Base-by-base conservation (phyloP, 164 flowering plant species). In the Saururus chinensis region DNA sequence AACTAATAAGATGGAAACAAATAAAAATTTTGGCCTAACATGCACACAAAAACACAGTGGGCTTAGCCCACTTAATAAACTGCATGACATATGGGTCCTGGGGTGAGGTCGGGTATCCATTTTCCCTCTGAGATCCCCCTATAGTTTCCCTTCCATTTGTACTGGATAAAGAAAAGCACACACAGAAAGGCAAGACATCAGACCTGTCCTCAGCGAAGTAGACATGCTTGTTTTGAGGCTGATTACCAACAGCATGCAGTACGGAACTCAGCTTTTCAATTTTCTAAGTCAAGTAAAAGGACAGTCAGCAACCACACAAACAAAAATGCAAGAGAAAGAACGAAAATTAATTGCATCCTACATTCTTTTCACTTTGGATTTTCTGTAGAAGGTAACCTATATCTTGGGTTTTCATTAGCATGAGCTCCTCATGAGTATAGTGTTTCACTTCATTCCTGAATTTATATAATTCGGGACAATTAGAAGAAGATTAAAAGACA, bases 381-480 rank as follows among this genome's bases (percentile, higher is more conserved):
- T 83, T 85, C 77, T 92, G 98, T 58, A 80, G 77, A 62, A 92
- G 63, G 62, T 89, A 89, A 53, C 89, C 95, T 10, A 81, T 79
- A 67, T 92, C 95, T 74, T 89, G 96, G 23, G 96, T 85, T 76
- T 85, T 92, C 98, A 92, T 92, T 71, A 87, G 61, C 88, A 82
- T 74, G 66, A 87, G 87, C 60, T 89, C 91, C 57, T 89, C 98
- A 13, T 63, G 69, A 55, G 84, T 75, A 70, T 82, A 87, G 57
- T 87, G 83, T 65, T 83, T 82, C 14, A 85, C 86, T 57, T 80
- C 64, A 64, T 78, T 79, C 88, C 96, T 92, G 60, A 7, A 65
- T 40, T 59, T 51, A 26, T 21, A 22, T 59, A n/a, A 30, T 5
- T 24, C 19, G 40, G 12, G 16, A 56, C 4, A 54, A 11, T 40